Base-by-base conservation (phyloP, 768 basidiomycete species). In the Russula sp. region DNA sequence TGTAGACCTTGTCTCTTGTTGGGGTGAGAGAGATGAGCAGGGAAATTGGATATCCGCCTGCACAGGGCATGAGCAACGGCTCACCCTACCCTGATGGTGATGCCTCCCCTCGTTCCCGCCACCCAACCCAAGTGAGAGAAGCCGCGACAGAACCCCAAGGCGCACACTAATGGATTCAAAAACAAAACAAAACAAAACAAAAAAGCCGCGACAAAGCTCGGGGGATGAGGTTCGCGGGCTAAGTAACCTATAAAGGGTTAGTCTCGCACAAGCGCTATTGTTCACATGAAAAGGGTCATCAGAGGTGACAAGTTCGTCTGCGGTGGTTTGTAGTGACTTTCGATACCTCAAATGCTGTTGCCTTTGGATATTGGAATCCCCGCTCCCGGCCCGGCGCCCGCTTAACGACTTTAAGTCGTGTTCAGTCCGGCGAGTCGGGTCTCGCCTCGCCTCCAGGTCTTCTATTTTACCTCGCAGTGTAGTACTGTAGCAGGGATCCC, bases 81-180 rank as follows among this genome's bases (percentile, higher is more conserved):
- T 14, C 64, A 88, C 89, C 80, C 85, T 48, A 78, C 73, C 20
- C 88, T 82, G 64, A 92, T 91, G 64, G 83, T 85, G 63, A 91
- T 90, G 0, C 89, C 89, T 31, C 85, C 85, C 8, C 91, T 91
- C 2, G 93, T 94, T 16, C 93, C 92, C 3, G 92, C 94, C 1
- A 94, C 93, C 93, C 93, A 94, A 14, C 93, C 93, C 22, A 94
- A 81, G 76, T 75, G 81, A 75, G 94, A 94, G 74, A 95, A 94
- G 6, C 84, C 82, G 49, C 83, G 78, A 73, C 93, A 95, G n/a
- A n/a, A n/a, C n/a, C n/a, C n/a, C n/a, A n/a, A n/a, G n/a, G n/a
- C n/a, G n/a, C n/a, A n/a, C n/a, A n/a, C n/a, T n/a, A n/a, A n/a
- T n/a, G n/a, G n/a, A n/a, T n/a, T n/a, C n/a, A n/a, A n/a, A n/a